phyloP scores from a whole-genome alignment of 352 stramenopile species.

The Phytopythium boreale region DNA sequence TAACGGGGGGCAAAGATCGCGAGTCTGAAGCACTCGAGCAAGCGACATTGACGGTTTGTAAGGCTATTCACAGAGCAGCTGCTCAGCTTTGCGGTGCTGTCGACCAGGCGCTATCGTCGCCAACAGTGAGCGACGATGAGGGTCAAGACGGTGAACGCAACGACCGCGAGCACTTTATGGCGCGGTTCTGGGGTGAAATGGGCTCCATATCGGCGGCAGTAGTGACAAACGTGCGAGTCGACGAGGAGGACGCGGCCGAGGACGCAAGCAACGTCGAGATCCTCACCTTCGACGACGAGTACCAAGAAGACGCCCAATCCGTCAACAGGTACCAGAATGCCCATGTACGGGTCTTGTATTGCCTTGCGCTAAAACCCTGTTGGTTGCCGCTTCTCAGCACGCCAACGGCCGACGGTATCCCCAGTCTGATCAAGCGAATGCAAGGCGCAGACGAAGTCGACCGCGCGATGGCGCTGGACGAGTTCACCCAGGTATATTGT shows the following conservation, averaged over 20 bases:
- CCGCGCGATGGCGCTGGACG: slow-evolving; percentile 18
- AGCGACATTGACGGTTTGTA: slow-evolving; percentile 3
- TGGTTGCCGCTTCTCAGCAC: slow-evolving; percentile 16
- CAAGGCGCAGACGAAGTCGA: slow-evolving; percentile 12
- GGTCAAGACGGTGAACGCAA: neutral
- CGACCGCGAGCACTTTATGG: slow-evolving; percentile 11
- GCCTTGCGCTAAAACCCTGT: neutral
- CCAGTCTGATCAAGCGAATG: slow-evolving; percentile 23
- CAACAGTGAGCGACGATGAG: neutral
- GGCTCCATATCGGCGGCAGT: neutral
- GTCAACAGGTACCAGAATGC: slow-evolving; percentile 24
- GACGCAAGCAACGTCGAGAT: slow-evolving; percentile 29
- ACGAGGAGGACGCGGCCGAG: slow-evolving; percentile 1
- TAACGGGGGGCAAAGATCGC: neutral
- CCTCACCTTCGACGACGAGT: slow-evolving; percentile 42
- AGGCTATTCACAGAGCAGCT: neutral
- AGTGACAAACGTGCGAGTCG: slow-evolving; percentile 4
- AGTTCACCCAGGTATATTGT: slow-evolving; percentile 27
- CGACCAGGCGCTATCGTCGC: neutral
- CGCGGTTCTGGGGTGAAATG: slow-evolving; percentile 21
- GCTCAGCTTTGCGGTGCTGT: neutral
- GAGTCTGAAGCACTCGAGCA: slow-evolving; percentile 9
- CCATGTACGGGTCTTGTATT: neutral
- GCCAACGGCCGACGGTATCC: slow-evolving; percentile 38
- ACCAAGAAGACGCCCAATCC: slow-evolving; percentile 34